Evolutionary conservation across 2,329 filamentous ascomycete species (phyloP), one percentile per base, ranked within the genome.

Genomic region (Trichoderma gracile): DNA sequence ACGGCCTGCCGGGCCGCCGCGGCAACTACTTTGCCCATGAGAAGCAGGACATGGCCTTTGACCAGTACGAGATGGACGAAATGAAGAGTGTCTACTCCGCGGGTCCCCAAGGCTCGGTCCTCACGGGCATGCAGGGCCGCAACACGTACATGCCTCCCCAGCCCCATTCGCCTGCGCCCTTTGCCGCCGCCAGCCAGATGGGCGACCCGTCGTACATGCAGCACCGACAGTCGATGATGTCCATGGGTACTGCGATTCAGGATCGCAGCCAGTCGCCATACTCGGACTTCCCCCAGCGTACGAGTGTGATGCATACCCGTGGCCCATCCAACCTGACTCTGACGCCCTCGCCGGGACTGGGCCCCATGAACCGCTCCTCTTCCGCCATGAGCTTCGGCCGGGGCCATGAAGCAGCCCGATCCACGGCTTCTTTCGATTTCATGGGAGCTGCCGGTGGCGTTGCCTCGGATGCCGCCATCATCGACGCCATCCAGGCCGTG

Each of bases 61-160:
- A 94, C 67, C 87, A 89, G 68, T 96, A 93, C 73, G 95, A 99
- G 78, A 93, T 98, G 89, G 96, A 99, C 75, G 95, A 99, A 76
- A 96, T 98, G 84, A 93, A 92, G 76, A 97, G 93, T 0, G 89
- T 96, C 66, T 98, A 98, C 81, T 97, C 93, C 5, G 96, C 93
- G 0, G 91, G 93, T 66, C 94, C 84, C 81, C 93, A 76, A 84
- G 92, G 92, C 8, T 97, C 93, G 2, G 89, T 98, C 68, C 83
- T 97, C 65, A 92, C 91, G 15, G 93, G 92, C 62, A 92, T 97
- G 79, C 89, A 86, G 47, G 84, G 85, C 59, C 87, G 88, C 70
- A 87, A 86, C 67, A 77, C 89, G 2, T 94, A 90, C 78, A 92
- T 95, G 85, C 91, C 93, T 12, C 93, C 93, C 12, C 88, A 89